These are phyloP conservation scores for Corchorus capsularis DNA, from an alignment of 345 rosid species.

Conservation along the genomic window DNA sequence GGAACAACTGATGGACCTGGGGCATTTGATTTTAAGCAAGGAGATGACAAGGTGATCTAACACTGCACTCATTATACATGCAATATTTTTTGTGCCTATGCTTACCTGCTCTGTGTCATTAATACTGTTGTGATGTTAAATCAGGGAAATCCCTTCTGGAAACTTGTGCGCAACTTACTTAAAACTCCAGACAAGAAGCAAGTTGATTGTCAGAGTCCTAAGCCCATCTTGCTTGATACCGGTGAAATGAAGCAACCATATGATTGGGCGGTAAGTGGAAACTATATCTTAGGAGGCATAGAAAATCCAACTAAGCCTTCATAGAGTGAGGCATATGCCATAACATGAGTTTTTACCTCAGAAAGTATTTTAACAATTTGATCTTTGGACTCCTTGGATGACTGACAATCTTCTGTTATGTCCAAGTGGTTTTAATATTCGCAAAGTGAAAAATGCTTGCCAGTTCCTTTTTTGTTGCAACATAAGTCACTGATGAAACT, in stretches of 20 bases:
- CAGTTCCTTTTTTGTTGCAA: not conserved
- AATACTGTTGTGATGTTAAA: conserved; percentile 6
- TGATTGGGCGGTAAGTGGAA: conserved; percentile 88
- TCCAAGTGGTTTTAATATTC: not conserved
- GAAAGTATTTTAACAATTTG: conserved; percentile 4
- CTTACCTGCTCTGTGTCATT: conserved; percentile 16
- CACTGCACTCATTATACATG: conserved; percentile 2
- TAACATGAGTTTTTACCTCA: not conserved
- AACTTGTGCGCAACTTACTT: conserved; percentile 68
- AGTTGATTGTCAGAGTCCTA: conserved; percentile 81
- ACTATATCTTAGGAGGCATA: not conserved
- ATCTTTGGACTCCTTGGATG: not conserved
- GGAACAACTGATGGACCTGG: conserved; percentile 99
- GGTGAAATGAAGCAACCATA: conserved; percentile 96
- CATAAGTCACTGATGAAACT: not conserved
- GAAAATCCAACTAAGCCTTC: not conserved
- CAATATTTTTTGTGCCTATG: conserved; percentile 17
- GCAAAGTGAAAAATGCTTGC: not conserved
- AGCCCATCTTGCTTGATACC: conserved; percentile 96
- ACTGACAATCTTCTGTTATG: not conserved
- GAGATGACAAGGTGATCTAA: conserved; percentile 72
- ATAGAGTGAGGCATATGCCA: not conserved
- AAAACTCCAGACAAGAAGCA: conserved; percentile 75
- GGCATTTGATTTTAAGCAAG: conserved; percentile 98
- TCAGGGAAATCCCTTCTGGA: conserved; percentile 98